phyloP scores from a whole-genome alignment of 2,329 filamentous ascomycete species.

The Alternaria infectoria region DNA sequence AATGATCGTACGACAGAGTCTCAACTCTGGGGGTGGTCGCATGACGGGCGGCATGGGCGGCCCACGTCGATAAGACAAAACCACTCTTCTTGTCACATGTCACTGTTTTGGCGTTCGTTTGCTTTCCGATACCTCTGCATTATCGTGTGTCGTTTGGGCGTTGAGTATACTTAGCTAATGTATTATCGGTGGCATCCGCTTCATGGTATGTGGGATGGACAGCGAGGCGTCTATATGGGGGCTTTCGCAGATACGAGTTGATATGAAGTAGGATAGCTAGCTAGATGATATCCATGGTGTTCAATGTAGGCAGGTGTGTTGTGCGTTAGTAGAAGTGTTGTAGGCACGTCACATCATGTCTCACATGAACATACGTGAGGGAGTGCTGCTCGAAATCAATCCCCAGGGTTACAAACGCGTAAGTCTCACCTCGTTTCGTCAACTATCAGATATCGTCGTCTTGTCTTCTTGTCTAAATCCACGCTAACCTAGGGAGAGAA shows the following conservation, averaged over 20 bases:
- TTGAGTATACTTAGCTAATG: not conserved
- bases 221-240: not conserved
- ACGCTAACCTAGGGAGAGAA: not conserved
- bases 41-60: slow-evolving; percentile 53
- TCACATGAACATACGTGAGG: not conserved
- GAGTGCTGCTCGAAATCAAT: not conserved
- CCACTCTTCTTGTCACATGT: not conserved
- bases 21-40: slow-evolving; percentile 64
- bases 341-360: not conserved
- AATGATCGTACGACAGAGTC: slow-evolving; percentile 91
- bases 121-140: slow-evolving; percentile 23
- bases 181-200: slow-evolving; percentile 1
- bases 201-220: not conserved
- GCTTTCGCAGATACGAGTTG: not conserved
- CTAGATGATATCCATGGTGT: not conserved
- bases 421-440: not conserved
- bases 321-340: not conserved
- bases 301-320: not conserved
- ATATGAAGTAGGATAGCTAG: not conserved
- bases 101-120: not conserved
- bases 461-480: not conserved
- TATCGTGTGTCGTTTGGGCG: slow-evolving; percentile 1
- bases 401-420: not conserved
- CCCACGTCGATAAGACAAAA: not conserved
- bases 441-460: not conserved